Base-by-base conservation (phyloP, 495 filamentous ascomycete species). In the Aspergillus egyptiacus region DNA sequence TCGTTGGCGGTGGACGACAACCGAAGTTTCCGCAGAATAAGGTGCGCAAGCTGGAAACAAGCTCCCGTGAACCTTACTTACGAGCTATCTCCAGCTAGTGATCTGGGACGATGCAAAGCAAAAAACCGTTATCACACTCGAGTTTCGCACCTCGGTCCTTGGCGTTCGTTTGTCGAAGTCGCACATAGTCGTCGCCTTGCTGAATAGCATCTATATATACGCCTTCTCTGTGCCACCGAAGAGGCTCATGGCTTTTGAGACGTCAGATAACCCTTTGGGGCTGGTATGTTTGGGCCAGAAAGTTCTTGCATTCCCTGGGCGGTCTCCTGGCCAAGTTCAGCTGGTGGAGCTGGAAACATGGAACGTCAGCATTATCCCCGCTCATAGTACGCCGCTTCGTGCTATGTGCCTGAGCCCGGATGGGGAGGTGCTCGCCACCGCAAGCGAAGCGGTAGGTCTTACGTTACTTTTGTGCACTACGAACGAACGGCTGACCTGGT, bases 291-390 rank as follows among this genome's bases (percentile, higher is more conserved):
- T 98, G 13, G 83, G 87, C 3, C 63, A 82, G 19, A 82, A 83
- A 51, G 59, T 83, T 8, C 65, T 95, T 2, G 84, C 81, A 15
- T 94, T 96, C 57, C 93, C 91, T 0, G 91, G 89, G 18, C 74
- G 88, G 33, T 89, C 86, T 5, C 69, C 80, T 1, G 93, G 94
- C 18, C 93, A 98, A 55, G 84, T 97, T n/a, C 91, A 96, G 59
- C 63, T 98, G 17, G 86, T 96, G 37, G 85, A 94, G 62, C 63
- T 95, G 30, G 75, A 76, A 20, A 88, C 80, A 3, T 85, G 85
- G 28, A 93, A 87, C 56, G 87, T 96, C 48, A 95, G 84, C 66
- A 96, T 98, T 65, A 87, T 96, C 39, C 91, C 91, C 1, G 93
- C 94, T 2, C 93, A 98, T 65, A 80, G 83, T 20, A 81, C 85